Conservation (phyloP, 2,329 filamentous ascomycete species). For the Venturia nashicola region DNA sequence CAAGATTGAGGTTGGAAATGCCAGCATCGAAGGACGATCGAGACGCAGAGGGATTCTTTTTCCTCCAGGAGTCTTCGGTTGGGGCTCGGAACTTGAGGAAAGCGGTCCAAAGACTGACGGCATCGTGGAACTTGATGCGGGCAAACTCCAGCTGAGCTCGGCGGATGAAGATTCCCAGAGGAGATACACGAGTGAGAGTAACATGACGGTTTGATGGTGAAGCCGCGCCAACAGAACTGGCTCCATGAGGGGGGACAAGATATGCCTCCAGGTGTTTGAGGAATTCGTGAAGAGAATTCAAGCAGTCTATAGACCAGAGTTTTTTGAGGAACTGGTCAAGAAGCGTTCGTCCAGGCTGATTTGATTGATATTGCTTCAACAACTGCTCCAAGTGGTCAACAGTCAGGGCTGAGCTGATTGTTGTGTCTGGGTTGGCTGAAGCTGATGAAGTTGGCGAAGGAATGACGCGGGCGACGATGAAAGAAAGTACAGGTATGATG, state of each 20-base stretch:
- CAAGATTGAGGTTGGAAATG: conserved; percentile 46
- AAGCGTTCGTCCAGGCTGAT: conserved; percentile 63
- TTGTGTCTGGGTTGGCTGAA: conserved; percentile 16
- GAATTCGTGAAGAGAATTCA: conserved; percentile 69
- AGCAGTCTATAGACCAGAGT: conserved; percentile 73
- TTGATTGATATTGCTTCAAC: conserved; percentile 26
- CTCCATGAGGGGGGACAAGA: conserved; percentile 50
- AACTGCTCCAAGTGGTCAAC: conserved; percentile 33
- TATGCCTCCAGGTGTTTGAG: conserved; percentile 49
- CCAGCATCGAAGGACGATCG: conserved; percentile 43
- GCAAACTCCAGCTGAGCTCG: conserved; percentile 69
- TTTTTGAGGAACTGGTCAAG: conserved; percentile 70
- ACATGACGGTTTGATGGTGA: conserved; percentile 34
- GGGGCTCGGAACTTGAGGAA: conserved; percentile 73
- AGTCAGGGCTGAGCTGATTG: conserved; percentile 22
- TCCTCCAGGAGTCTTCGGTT: conserved; percentile 51
- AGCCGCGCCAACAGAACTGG: conserved; percentile 17
- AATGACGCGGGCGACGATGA: conserved; percentile 61
- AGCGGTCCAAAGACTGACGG: conserved; percentile 64
- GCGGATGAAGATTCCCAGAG: conserved; percentile 70
- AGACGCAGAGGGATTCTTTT: conserved; percentile 21
- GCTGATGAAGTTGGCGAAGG: conserved; percentile 12
- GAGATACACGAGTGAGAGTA: conserved; percentile 56
- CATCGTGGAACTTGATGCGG: conserved; percentile 67
- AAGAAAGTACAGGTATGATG: conserved; percentile 65